Percentiles rank a stretch among this genome's conserved stretches.
phyloP scores from a whole-genome alignment of 306 rosid species.

The Adenanthera pavonina region DNA sequence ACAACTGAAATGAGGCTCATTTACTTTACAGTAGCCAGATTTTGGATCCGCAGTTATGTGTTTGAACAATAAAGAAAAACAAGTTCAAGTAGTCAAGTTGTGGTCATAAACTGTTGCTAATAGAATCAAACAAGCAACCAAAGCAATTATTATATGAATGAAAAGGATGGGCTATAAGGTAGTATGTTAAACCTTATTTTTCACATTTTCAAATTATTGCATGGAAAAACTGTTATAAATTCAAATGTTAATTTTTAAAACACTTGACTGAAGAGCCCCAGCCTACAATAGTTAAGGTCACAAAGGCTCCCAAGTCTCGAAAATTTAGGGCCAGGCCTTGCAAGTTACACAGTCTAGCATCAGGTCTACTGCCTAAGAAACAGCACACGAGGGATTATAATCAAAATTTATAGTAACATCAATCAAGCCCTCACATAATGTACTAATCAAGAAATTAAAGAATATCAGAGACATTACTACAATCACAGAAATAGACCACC shows the following conservation, averaged over 20 bases:
- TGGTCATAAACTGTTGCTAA: background rate
- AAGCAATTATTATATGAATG: background rate
- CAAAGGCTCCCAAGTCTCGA: background rate
- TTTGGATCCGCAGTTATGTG: background rate
- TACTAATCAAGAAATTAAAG: slow-evolving; percentile 6
- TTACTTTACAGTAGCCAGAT: background rate
- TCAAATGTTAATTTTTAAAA: background rate
- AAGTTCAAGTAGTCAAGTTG: background rate
- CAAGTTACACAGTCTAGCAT: background rate
- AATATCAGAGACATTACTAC: slow-evolving; percentile 18
- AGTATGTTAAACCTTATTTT: background rate
- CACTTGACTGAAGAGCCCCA: background rate
- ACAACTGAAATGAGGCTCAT: background rate
- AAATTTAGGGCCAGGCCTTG: background rate
- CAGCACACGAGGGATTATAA: background rate
- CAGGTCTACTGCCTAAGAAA: background rate
- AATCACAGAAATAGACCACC: slow-evolving; percentile 9
- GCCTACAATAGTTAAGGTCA: background rate
- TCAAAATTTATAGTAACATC: background rate
- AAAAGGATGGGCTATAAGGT: background rate
- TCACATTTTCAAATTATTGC: background rate
- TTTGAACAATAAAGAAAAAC: background rate
- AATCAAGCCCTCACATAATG: slow-evolving; percentile 7
- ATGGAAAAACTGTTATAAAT: background rate
- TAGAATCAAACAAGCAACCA: background rate